Base-by-base conservation (phyloP, 768 basidiomycete genomes). In the Guyanaporus albipodus region DNA sequence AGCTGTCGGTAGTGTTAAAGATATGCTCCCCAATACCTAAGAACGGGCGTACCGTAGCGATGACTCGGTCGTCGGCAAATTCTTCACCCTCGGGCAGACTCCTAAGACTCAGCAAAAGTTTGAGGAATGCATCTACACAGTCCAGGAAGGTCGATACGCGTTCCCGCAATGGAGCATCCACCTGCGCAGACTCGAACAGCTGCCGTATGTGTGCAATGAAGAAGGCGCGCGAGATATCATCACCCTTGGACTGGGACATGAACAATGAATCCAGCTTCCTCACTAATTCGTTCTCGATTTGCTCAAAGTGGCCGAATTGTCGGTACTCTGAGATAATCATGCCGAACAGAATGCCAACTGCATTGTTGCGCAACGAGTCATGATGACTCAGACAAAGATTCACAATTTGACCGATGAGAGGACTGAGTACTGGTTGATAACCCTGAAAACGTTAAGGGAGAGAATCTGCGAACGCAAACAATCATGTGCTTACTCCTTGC, bases 311-410 rank as follows among this genome's bases (percentile, higher is more conserved):
- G 21, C 80, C 83, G 11, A 82, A 82, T 49, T 87, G 83, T 46
- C 91, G 82, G 64, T 88, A 93, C 63, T 95, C 90, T 3, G 90
- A 85, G 38, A 94, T 80, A 50, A 98, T 92, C 92, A 98, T 96
- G 58, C 86, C 89, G 68, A 87, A 95, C 18, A 98, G 77, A 46
- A 97, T 93, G 56, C 89, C 83, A 18, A 95, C 91, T 0, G 92
- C 94, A 53, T 87, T 88, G 60, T 79, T 89, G 54, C 94, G 81
- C 32, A 96, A 76, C 59, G 86, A 83, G 60, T 98, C 95, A 61
- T 98, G 94, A 57, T 94, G 91, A 52, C 93, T 96, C 43, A 98
- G 73, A 63, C 95, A 97, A 14, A 97, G 73, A 54, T 91, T 87
- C 45, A 98, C 85, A 40, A 96, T 86, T 45, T 87, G 83, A 34